Conservation (phyloP, 345 rosid genomes). For the Citrus glauca region DNA sequence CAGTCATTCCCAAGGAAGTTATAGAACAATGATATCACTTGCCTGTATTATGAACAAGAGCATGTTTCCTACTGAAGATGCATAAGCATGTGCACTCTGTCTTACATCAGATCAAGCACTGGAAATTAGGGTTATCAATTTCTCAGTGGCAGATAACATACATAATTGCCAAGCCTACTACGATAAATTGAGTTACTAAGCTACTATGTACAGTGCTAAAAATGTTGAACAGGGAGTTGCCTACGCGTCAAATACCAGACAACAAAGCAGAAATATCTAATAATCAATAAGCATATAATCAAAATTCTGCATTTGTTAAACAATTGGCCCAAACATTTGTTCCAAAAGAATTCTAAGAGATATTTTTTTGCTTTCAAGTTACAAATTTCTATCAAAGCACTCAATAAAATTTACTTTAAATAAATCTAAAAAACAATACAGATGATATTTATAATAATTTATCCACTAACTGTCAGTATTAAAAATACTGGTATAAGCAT, state of each 20-base stretch:
- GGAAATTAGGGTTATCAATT: not conserved
- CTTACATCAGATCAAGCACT: not conserved
- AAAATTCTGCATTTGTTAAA: not conserved
- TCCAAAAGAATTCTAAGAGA: not conserved
- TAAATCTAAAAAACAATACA: no score
- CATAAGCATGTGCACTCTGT: not conserved
- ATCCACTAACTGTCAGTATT: no score
- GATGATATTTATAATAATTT: no score
- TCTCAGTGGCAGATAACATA: not conserved
- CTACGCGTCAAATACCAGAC: not conserved
- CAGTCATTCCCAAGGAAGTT: no score
- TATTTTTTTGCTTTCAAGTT: not conserved
- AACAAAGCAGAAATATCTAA: not conserved
- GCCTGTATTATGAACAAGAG: not conserved
- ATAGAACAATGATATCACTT: no score
- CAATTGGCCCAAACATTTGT: not conserved
- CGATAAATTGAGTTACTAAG: not conserved
- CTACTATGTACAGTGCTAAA: not conserved
- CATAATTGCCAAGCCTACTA: not conserved
- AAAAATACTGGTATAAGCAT: no score
- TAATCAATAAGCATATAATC: not conserved
- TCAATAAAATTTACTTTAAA: no score
- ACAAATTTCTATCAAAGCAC: not conserved
- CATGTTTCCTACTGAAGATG: not conserved
- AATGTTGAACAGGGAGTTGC: not conserved